These are phyloP conservation scores for Phytophthora agathidicida DNA, from an alignment of 352 stramenopile species.

Conservation along the genomic window DNA sequence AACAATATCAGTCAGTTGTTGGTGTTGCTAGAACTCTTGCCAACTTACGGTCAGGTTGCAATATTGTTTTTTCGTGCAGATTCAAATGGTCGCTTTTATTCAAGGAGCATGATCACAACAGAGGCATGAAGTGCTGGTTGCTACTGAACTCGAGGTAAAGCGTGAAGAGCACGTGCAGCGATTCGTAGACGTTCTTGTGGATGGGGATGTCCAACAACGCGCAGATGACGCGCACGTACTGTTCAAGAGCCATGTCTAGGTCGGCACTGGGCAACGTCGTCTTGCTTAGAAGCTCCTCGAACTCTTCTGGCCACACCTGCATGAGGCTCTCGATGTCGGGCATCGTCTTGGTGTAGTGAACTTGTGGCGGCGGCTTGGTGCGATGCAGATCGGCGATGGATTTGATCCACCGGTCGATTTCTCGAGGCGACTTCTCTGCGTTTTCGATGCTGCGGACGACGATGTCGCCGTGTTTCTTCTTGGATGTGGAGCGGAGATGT, in stretches of 20 bases:
- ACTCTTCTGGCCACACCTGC: constrained; percentile 91
- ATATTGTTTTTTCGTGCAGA: background rate
- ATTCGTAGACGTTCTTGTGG: constrained; percentile 95
- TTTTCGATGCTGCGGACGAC: constrained; percentile 95
- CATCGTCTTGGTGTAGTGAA: constrained; percentile 95
- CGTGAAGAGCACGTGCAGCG: constrained; percentile 95
- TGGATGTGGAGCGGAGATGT: constrained; percentile 93
- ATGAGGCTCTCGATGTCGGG: constrained; percentile 96
- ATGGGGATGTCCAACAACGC: constrained; percentile 95
- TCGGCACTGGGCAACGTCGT: constrained; percentile 75
- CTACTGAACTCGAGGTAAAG: constrained; percentile 93
- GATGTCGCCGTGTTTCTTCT: constrained; percentile 94
- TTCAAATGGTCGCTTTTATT: constrained; percentile 11
- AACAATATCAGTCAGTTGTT: background rate
- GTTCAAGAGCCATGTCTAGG: constrained; percentile 92
- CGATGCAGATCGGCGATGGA: constrained; percentile 95
- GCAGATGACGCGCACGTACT: constrained; percentile 94
- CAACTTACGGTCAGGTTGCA: too few relatives aligned
- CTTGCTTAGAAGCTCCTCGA: constrained; percentile 82
- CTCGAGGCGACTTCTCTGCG: constrained; percentile 90
- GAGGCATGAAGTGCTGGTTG: constrained; percentile 93
- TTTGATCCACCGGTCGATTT: constrained; percentile 96
- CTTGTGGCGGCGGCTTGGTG: constrained; percentile 91
- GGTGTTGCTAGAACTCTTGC: too few relatives aligned
- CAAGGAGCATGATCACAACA: constrained; percentile 22